These are phyloP conservation scores for Earliella scabrosa DNA, from an alignment of 1,284 basidiomycete genomes.

Conservation along the genomic window DNA sequence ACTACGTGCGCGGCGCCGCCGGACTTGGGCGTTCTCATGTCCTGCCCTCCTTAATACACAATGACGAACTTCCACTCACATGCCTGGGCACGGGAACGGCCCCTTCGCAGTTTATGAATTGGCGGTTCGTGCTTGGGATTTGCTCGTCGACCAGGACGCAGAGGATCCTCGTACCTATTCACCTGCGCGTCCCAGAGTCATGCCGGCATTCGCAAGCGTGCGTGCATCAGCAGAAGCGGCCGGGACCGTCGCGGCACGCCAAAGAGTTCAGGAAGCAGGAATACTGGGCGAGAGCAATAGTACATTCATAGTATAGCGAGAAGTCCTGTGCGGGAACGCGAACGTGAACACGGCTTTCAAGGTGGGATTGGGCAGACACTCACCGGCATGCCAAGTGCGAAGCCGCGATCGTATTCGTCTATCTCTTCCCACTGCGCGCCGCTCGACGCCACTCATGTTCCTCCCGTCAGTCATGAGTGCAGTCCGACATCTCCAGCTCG, in stretches of 20 bases:
- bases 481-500: not conserved
- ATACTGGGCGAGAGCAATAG: slow-evolving; percentile 16
- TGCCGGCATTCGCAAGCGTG: not conserved
- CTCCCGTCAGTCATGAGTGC: not conserved
- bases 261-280: not conserved
- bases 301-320: slow-evolving; percentile 24
- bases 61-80: slow-evolving; percentile 11
- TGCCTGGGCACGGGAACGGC: slow-evolving; percentile 18
- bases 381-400: slow-evolving; percentile 21
- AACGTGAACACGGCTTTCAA: slow-evolving; percentile 18
- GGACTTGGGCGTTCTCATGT: slow-evolving; percentile 12
- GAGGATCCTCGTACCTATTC: not conserved
- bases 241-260: not conserved
- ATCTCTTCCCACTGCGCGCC: slow-evolving; percentile 18
- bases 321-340: slow-evolving; percentile 15
- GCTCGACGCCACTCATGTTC: not conserved
- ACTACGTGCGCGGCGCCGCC: not conserved
- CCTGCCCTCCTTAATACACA: slow-evolving; percentile 11
- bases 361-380: slow-evolving; percentile 5
- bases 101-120: not conserved
- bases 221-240: not conserved
- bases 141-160: not conserved
- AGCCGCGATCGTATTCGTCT: slow-evolving; percentile 8
- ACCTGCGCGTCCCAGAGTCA: not conserved
- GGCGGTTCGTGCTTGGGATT: not conserved